Evolutionary conservation across 2,329 filamentous ascomycete species (phyloP), one percentile per base, ranked within the genome.

Genomic region (Fusarium dlaminii): DNA sequence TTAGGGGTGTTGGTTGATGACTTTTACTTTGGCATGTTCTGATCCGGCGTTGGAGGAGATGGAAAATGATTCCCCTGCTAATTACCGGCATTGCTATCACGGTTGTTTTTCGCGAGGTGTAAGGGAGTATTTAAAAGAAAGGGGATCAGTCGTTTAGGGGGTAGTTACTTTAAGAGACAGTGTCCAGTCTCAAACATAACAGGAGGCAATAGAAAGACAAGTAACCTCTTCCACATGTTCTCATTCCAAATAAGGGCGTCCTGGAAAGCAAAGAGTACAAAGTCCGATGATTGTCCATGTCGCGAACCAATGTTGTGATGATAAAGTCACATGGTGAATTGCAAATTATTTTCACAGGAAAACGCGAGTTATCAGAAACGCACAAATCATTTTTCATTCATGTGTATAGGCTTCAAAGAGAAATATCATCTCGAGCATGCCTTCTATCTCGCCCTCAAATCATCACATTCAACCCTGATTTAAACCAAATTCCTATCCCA

Each of bases 61-160:
- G 73, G 58, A 78, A 77, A 78, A 75, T 66, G 75, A 81, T 80
- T 80, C 75, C 80, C 80, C 76, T 70, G 70, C 70, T 63, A 67
- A 59, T 70, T 70, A 56, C 49, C 45, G 42, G 69, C 61, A 75
- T 75, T 63, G 46, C 58, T 64, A 63, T 70, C 46, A 73, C 59
- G 58, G 68, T 63, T 73, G 30, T 66, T 78, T 77, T 77, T 75
- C 61, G 63, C 71, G 59, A 77, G 68, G 70, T 71, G 70, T 60
- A 64, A 54, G 52, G 69, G 74, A 68, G 70, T 69, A 63, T 51
- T 58, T 27, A 46, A 66, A 58, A 43, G 37, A 66, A 46, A 29
- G 30, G 37, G 36, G 42, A 45, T 24, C 43, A 32, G 55, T 56
- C 39, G 29, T 66, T 36, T 32, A 40, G 24, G 40, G 34, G 14